Evolutionary conservation across 352 stramenopile genomes (phyloP).

Genomic region (Pythium oligandrum): DNA sequence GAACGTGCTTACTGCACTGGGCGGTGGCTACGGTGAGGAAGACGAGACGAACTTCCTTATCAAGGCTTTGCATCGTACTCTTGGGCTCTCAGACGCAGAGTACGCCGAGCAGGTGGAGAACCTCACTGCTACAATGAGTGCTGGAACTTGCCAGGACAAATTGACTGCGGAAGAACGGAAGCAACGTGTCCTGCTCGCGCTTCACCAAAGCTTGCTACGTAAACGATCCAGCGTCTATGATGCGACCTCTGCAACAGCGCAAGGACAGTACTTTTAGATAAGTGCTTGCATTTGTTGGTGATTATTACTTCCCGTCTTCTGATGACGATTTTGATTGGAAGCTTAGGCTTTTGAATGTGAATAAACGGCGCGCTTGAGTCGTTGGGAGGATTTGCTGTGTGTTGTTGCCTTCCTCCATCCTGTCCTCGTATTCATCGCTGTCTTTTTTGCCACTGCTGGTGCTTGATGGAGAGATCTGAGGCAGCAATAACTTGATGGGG

Average conservation of each 20-base stretch:
- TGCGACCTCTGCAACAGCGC: background rate
- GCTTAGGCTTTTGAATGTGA: constrained; percentile 55
- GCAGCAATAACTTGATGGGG: too few species aligned
- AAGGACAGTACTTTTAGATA: too few species aligned
- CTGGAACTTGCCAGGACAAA: background rate
- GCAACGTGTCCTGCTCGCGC: constrained; percentile 5
- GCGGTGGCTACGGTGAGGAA: constrained; percentile 10
- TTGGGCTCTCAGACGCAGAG: constrained; percentile 8
- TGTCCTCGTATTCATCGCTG: too few species aligned
- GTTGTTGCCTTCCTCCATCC: background rate
- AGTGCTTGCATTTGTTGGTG: too few species aligned
- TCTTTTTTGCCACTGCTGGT: too few species aligned
- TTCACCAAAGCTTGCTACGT: constrained; percentile 21
- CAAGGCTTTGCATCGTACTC: constrained; percentile 9
- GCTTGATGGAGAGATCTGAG: too few species aligned
- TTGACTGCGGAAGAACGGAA: background rate
- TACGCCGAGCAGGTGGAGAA: constrained; percentile 9
- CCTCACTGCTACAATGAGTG: background rate
- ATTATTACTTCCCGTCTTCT: too few species aligned
- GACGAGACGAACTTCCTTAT: constrained; percentile 39
- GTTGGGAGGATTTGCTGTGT: background rate
- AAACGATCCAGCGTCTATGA: constrained; percentile 22
- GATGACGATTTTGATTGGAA: constrained; percentile 22
- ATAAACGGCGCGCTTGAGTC: constrained; percentile 15
- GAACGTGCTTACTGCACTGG: constrained; percentile 74